Base-by-base conservation (phyloP, 371 early-diverging fungal genomes). In the Umbelopsis sp. region DNA sequence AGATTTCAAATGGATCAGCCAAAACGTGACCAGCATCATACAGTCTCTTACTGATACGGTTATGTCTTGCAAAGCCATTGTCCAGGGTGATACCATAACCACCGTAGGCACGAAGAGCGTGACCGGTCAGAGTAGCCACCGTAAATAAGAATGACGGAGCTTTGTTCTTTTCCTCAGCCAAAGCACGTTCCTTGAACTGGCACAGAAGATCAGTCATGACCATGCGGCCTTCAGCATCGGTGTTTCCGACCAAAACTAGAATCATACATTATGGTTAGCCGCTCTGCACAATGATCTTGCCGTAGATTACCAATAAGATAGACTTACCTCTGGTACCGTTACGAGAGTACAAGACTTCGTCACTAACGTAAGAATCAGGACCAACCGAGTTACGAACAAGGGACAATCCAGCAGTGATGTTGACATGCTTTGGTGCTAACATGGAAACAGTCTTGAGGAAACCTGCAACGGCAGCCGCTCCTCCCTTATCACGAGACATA, bases 201-300 rank as follows among this genome's bases (percentile, higher is more conserved):
- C 89, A 84, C 10, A 96, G 78, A 14, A 93, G 87, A 77, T 96
- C 94, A 0, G 91, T 86, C 94, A 96, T 93, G 41, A 94, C 93
- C 89, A 95, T 91, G 44, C 96, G 91, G 37, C 96, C 96, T 79
- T 96, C 96, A 29, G 96, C 96, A 75, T 95, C 96, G 1, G 96
- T 96, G 81, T 94, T 93, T 45, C 89, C 92, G 51, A 94, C 89
- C 50, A 93, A 74, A 4, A 94, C 94, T 79, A 74, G 50, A 44
- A 38, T 44, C 14, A 57, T 25, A 4, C 7, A 20, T 0, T 9
- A 18, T 48, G 7, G 38, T 46, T n/a, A 46, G 63, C 29, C 29
- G 29, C 29, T 37, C 71, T 35, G 10, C 12, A 11, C 14, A 37
- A 18, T 57, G 35, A 70, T 14, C 37, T 50, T 74, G 20, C 25